phyloP scores from a whole-genome alignment of 768 basidiomycete genomes.

The Lactifluus pinguis region DNA sequence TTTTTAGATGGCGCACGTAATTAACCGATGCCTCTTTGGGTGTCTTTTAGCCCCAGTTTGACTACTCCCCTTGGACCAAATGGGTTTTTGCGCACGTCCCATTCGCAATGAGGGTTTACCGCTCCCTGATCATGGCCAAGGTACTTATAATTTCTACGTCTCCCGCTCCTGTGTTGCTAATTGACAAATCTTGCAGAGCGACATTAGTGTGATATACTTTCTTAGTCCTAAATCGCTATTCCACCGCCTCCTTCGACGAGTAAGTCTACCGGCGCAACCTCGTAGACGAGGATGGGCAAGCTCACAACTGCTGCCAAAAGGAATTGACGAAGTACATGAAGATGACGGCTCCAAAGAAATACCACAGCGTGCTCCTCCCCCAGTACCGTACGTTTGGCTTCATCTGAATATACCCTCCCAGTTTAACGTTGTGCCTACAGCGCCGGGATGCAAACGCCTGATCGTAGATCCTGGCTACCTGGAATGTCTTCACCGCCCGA shows the following conservation, averaged over 20 bases:
- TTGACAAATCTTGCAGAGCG: not conserved
- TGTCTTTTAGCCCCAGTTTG: slow-evolving; percentile 28
- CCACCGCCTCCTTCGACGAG: not conserved
- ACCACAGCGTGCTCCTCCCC: slow-evolving; percentile 34
- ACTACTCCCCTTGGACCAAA: slow-evolving; percentile 37
- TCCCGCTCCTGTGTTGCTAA: not conserved
- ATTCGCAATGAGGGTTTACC: slow-evolving; percentile 38
- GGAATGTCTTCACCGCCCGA: slow-evolving; percentile 40
- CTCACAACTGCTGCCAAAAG: slow-evolving; percentile 24
- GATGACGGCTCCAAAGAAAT: slow-evolving; percentile 32
- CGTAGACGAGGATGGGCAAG: not conserved
- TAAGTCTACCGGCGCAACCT: not conserved
- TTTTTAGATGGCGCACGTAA: not conserved
- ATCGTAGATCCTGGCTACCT: slow-evolving; percentile 55
- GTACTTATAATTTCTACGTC: slow-evolving; percentile 25
- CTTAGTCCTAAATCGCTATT: not conserved
- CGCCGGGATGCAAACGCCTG: slow-evolving; percentile 55
- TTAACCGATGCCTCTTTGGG: not conserved
- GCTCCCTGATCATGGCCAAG: slow-evolving; percentile 38
- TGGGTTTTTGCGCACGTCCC: slow-evolving; percentile 51
- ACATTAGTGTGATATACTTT: not conserved
- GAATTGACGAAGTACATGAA: slow-evolving; percentile 38
- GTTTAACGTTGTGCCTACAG: slow-evolving; percentile 22
- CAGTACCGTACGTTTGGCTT: slow-evolving; percentile 35
- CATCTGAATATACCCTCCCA: not conserved